phyloP scores from a whole-genome alignment of 2,329 filamentous ascomycete species.

The Aspergillus sp. region DNA sequence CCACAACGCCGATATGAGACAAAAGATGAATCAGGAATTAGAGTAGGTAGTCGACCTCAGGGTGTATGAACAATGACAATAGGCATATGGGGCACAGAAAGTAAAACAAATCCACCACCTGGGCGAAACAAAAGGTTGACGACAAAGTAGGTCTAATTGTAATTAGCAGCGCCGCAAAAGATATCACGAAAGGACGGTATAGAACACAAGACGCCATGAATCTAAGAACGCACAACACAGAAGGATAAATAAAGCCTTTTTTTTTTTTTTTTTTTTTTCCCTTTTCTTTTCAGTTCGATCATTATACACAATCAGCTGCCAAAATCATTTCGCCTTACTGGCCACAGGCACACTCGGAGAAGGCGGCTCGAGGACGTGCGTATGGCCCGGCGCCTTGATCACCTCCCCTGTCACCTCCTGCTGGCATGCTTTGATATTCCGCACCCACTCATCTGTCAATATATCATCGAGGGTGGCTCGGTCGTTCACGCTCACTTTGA shows the following conservation, averaged over 20 bases:
- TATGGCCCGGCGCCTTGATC: conserved; percentile 72
- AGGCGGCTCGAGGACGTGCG: conserved; percentile 76
- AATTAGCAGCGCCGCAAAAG: conserved; percentile 6
- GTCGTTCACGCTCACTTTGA: conserved; percentile 80
- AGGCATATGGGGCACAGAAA: conserved; percentile 6
- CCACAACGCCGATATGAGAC: conserved; percentile 20
- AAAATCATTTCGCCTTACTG: conserved; percentile 37
- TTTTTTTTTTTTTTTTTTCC: too few species aligned
- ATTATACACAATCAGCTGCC: conserved; percentile 10
- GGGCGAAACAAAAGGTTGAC: conserved; percentile 10
- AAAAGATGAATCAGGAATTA: conserved; percentile 1
- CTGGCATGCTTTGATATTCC: conserved; percentile 76
- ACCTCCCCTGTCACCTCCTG: conserved; percentile 74
- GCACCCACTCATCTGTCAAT: conserved; percentile 85
- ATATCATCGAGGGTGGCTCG: conserved; percentile 85
- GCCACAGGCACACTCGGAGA: conserved; percentile 34
- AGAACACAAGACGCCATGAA: conserved; percentile 9
- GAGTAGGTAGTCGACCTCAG: conserved; percentile 12
- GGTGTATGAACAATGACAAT: conserved; percentile 5
- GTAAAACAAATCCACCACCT: conserved; percentile 5
- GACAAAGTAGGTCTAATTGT: conserved; percentile 4
- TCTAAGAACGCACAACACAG: conserved; percentile 1
- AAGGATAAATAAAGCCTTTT: background rate
- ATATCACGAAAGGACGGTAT: conserved; percentile 11
- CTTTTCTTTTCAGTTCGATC: background rate